phyloP scores from a whole-genome alignment of 2,329 filamentous ascomycete genomes.

The Aureobasidium zeae region DNA sequence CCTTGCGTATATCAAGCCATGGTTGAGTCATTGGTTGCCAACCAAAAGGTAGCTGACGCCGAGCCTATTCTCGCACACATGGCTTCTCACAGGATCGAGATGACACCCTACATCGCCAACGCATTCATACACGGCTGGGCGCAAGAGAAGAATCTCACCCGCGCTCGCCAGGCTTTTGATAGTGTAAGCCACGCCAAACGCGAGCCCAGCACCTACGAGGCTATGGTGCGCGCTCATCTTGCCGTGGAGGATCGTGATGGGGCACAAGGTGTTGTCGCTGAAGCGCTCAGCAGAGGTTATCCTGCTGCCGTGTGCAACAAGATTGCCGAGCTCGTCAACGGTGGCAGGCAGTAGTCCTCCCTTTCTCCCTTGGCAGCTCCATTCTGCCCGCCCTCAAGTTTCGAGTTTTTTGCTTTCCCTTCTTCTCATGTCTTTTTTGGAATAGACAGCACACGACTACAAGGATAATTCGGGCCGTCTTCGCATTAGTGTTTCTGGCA shows the following conservation, averaged over 20 bases:
- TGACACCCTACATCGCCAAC: slow-evolving; percentile 97
- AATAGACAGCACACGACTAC: neutral
- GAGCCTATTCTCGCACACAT: slow-evolving; percentile 68
- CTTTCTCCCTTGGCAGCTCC: neutral
- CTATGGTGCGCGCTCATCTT: slow-evolving; percentile 91
- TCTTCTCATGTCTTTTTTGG: too few species aligned
- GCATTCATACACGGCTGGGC: slow-evolving; percentile 97
- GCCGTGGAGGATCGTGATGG: slow-evolving; percentile 68
- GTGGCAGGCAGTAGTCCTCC: slow-evolving; percentile 15
- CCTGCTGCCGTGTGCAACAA: slow-evolving; percentile 87
- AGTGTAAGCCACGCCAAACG: slow-evolving; percentile 67
- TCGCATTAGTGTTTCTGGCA: neutral
- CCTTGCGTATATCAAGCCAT: slow-evolving; percentile 90
- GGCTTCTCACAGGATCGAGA: slow-evolving; percentile 61
- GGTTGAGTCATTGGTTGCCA: slow-evolving; percentile 96
- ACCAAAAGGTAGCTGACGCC: slow-evolving; percentile 71
- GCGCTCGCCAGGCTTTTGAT: slow-evolving; percentile 70
- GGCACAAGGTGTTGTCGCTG: slow-evolving; percentile 70
- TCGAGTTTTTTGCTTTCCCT: too few species aligned
- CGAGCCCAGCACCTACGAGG: slow-evolving; percentile 96
- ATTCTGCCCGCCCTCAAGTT: too few species aligned
- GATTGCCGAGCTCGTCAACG: slow-evolving; percentile 71
- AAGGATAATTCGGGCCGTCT: too few species aligned
- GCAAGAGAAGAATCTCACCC: slow-evolving; percentile 66
- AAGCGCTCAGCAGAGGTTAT: slow-evolving; percentile 87